phyloP scores from a whole-genome alignment of 2,329 filamentous ascomycete genomes.

The Whalleya microplaca region DNA sequence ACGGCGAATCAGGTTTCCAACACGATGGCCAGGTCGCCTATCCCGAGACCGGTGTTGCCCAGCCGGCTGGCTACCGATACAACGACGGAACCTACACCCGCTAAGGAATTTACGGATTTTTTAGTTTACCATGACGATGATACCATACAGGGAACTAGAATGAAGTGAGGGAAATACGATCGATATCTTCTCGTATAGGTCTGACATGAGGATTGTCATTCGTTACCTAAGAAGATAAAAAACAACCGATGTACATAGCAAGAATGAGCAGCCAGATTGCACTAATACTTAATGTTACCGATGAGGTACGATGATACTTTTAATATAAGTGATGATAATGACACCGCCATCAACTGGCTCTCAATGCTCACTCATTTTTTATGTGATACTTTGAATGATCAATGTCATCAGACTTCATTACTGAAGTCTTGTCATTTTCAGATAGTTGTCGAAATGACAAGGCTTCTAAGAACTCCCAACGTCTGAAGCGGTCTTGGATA shows the following conservation, averaged over 20 bases:
- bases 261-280: background rate
- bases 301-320: background rate
- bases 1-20: slow-evolving; percentile 33
- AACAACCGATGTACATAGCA: slow-evolving; percentile 9
- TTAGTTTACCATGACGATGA: slow-evolving; percentile 6
- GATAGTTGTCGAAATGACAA: no score
- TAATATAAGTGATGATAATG: no score
- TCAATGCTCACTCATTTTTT: no score
- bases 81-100: slow-evolving; percentile 12
- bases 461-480: no score
- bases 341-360: no score
- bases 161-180: slow-evolving; percentile 11
- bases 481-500: no score
- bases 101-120: slow-evolving; percentile 1
- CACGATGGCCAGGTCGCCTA: slow-evolving; percentile 37
- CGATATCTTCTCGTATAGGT: slow-evolving; percentile 23
- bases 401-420: no score
- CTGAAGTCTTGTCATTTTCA: no score
- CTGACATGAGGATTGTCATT: slow-evolving; percentile 19
- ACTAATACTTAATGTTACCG: background rate
- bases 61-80: slow-evolving; percentile 30
- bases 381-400: no score
- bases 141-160: slow-evolving; percentile 3
- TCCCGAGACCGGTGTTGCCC: slow-evolving; percentile 29
- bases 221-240: slow-evolving; percentile 14